These are phyloP conservation scores for Aspergillus floridensis DNA, from an alignment of 2,329 filamentous ascomycete species.

Conservation along the genomic window DNA sequence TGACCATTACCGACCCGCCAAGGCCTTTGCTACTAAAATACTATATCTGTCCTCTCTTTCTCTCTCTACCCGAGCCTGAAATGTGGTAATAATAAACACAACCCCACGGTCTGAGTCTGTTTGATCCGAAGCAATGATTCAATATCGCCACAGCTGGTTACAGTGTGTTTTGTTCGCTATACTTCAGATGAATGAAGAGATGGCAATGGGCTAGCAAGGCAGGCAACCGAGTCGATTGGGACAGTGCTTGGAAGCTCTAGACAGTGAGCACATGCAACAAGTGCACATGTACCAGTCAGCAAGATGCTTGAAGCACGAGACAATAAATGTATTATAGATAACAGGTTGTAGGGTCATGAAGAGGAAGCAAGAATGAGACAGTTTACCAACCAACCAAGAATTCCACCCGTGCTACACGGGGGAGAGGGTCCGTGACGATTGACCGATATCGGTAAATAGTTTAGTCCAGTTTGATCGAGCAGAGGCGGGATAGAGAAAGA, in stretches of 20 bases:
- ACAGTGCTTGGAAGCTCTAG: not conserved
- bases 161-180: not conserved
- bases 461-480: too few species aligned
- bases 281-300: not conserved
- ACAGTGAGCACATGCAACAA: not conserved
- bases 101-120: not conserved
- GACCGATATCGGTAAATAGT: too few species aligned
- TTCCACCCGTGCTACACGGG: not conserved
- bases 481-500: too few species aligned
- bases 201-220: not conserved
- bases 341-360: not conserved
- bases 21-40: constrained; percentile 3
- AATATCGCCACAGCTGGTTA: not conserved
- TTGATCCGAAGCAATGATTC: not conserved
- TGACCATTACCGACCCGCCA: constrained; percentile 17
- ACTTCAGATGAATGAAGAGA: not conserved
- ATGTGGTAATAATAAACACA: not conserved
- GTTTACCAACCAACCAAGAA: not conserved
- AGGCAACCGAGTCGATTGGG: not conserved
- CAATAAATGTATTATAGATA: not conserved
- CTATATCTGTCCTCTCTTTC: constrained; percentile 1
- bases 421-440: too few species aligned
- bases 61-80: not conserved
- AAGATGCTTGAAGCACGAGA: not conserved
- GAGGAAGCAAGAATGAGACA: not conserved